phyloP scores from a whole-genome alignment of 768 basidiomycete species.

The Xerocomus spinulosus region DNA sequence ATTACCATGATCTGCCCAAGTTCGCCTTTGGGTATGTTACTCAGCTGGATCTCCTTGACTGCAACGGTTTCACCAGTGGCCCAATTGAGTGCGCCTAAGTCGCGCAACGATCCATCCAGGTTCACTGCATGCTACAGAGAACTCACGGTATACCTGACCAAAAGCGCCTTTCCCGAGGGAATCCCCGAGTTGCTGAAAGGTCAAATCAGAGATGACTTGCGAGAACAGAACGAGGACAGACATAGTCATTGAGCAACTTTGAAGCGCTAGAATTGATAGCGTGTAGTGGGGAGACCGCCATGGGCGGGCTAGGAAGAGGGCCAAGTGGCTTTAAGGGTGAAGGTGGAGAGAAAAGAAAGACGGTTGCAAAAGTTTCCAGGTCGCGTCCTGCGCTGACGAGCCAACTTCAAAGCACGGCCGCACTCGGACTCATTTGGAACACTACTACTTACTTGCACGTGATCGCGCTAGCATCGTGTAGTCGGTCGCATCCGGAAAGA shows the following conservation, averaged over 20 bases:
- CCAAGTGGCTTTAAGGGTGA: background rate
- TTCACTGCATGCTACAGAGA: slow-evolving; percentile 28
- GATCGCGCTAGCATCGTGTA: slow-evolving; percentile 20
- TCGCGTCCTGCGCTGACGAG: slow-evolving; percentile 37
- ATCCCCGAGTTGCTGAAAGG: slow-evolving; percentile 84
- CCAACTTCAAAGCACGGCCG: slow-evolving; percentile 18
- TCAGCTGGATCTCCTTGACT: slow-evolving; percentile 94
- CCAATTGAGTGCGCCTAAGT: slow-evolving; percentile 82
- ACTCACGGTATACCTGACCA: slow-evolving; percentile 94
- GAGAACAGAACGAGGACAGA: slow-evolving; percentile 27
- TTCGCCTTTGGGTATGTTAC: slow-evolving; percentile 89
- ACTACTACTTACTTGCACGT: slow-evolving; percentile 15
- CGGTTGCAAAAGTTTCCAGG: slow-evolving; percentile 15
- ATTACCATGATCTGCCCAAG: slow-evolving; percentile 94
- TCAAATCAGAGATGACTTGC: slow-evolving; percentile 5
- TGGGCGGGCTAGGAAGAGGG: background rate
- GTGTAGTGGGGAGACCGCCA: slow-evolving; percentile 21
- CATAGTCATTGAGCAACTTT: slow-evolving; percentile 64
- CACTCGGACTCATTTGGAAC: slow-evolving; percentile 32
- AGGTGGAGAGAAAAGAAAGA: slow-evolving; percentile 9
- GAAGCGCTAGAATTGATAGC: slow-evolving; percentile 32
- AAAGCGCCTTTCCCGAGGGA: slow-evolving; percentile 95
- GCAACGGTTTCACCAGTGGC: slow-evolving; percentile 98
- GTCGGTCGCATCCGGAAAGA: no score
- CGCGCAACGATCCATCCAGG: slow-evolving; percentile 64